Evolutionary conservation across 805 yeast genomes (phyloP).

Genomic region (Kazachstania kunashirensis): DNA sequence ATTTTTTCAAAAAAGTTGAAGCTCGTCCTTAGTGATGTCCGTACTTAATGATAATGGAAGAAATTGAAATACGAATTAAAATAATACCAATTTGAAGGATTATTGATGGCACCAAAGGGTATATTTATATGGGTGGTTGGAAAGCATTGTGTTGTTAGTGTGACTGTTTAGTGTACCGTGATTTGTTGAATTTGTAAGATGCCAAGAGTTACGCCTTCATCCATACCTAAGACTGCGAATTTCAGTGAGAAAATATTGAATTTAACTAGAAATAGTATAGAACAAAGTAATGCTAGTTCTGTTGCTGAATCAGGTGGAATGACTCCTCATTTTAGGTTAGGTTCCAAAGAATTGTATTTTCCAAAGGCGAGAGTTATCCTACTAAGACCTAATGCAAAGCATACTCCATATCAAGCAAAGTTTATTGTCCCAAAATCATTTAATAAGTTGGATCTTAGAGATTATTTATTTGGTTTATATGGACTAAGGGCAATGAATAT

Average conservation of each 20-base stretch:
- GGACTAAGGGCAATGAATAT: slow-evolving; percentile 84
- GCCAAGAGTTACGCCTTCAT: slow-evolving; percentile 2
- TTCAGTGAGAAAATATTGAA: slow-evolving; percentile 25
- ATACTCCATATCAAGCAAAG: slow-evolving; percentile 94
- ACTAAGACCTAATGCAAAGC: slow-evolving; percentile 88
- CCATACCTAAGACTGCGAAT: slow-evolving; percentile 1
- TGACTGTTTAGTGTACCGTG: too few relatives aligned
- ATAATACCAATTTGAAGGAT: too few relatives aligned
- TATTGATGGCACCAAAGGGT: too few relatives aligned
- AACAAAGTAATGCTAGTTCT: slow-evolving; percentile 31
- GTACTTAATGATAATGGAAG: too few relatives aligned
- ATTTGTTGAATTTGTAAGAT: too few relatives aligned
- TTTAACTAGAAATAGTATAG: slow-evolving; percentile 39
- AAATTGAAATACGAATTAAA: too few relatives aligned
- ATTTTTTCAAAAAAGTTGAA: too few relatives aligned
- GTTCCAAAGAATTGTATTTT: slow-evolving; percentile 66
- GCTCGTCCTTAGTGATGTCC: too few relatives aligned
- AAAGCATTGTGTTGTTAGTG: too few relatives aligned
- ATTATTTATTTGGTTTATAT: slow-evolving; percentile 81
- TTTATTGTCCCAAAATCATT: slow-evolving; percentile 89
- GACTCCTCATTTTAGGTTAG: slow-evolving; percentile 69
- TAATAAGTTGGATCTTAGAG: slow-evolving; percentile 90
- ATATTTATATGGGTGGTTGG: too few relatives aligned
- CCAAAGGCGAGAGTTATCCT: slow-evolving; percentile 78
- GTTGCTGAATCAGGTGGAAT: neutral